phyloP scores from a whole-genome alignment of 768 basidiomycete genomes.

The Mycena capillaripes region DNA sequence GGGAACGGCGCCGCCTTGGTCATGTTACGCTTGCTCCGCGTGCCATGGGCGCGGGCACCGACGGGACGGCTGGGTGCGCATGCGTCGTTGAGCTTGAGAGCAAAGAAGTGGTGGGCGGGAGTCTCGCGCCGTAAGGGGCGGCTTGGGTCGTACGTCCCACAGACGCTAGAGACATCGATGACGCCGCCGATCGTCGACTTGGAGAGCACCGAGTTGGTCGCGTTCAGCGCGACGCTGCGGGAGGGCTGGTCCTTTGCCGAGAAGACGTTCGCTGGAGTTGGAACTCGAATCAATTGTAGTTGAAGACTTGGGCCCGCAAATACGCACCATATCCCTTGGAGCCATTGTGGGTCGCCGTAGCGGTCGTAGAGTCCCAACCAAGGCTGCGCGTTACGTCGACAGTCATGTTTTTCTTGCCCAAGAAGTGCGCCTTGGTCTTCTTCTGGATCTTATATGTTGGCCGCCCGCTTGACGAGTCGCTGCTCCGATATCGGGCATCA shows the following conservation, averaged over 20 bases:
- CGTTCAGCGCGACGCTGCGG: constrained; percentile 26
- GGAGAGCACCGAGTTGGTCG: constrained; percentile 36
- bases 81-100: constrained; percentile 26
- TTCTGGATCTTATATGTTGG: constrained; percentile 41
- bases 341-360: constrained; percentile 16
- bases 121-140: constrained; percentile 12
- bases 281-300: neutral
- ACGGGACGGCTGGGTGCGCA: constrained; percentile 1
- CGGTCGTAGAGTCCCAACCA: constrained; percentile 32
- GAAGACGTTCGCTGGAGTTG: constrained; percentile 26
- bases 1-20: neutral
- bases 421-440: constrained; percentile 35
- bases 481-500: constrained; percentile 32
- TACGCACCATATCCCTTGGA: constrained; percentile 34
- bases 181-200: constrained; percentile 6
- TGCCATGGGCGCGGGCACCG: neutral
- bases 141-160: constrained; percentile 37
- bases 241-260: constrained; percentile 31
- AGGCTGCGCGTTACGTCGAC: constrained; percentile 36
- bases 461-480: constrained; percentile 29
- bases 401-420: constrained; percentile 40
- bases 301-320: neutral
- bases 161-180: constrained; percentile 28
- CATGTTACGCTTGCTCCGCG: neutral
- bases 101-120: constrained; percentile 37